These are phyloP conservation scores for Epichloe amarillans DNA, from an alignment of 2,329 filamentous ascomycete species.

Conservation along the genomic window DNA sequence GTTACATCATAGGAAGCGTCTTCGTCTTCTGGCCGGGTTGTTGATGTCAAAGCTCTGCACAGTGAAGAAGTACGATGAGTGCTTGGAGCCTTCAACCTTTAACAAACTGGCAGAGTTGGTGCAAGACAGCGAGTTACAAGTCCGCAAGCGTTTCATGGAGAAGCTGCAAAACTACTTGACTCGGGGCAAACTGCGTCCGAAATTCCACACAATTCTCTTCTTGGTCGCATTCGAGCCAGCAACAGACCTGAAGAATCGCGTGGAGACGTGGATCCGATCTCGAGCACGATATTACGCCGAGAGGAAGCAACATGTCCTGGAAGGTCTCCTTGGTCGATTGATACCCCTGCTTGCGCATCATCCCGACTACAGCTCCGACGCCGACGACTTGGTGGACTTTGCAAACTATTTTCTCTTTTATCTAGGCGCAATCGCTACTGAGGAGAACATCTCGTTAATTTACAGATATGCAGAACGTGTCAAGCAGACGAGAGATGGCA, in stretches of 20 bases:
- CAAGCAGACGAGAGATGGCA: slow-evolving; percentile 76
- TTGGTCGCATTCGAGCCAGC: slow-evolving; percentile 83
- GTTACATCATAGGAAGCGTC: slow-evolving; percentile 60
- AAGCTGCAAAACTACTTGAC: slow-evolving; percentile 87
- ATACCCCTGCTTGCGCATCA: slow-evolving; percentile 88
- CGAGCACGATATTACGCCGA: slow-evolving; percentile 53
- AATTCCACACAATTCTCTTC: slow-evolving; percentile 86
- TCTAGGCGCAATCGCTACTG: slow-evolving; percentile 65
- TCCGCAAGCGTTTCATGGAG: slow-evolving; percentile 66
- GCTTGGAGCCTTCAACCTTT: slow-evolving; percentile 62
- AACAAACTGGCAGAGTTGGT: slow-evolving; percentile 68
- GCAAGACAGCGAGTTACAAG: slow-evolving; percentile 61
- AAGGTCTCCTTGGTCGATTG: slow-evolving; percentile 68
- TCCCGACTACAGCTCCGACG: slow-evolving; percentile 63
- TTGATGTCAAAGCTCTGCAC: slow-evolving; percentile 74
- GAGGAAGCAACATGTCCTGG: slow-evolving; percentile 52
- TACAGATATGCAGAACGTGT: slow-evolving; percentile 86
- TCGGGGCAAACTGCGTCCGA: slow-evolving; percentile 50
- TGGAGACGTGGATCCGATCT: slow-evolving; percentile 81
- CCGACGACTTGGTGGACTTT: slow-evolving; percentile 64
- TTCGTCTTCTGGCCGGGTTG: slow-evolving; percentile 71
- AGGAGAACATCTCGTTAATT: slow-evolving; percentile 77
- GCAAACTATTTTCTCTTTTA: slow-evolving; percentile 86
- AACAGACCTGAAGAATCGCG: slow-evolving; percentile 55
- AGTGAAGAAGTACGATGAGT: slow-evolving; percentile 59